Base-by-base conservation (phyloP, 495 filamentous ascomycete species). In the Hypoxylon lienhwacheense region DNA sequence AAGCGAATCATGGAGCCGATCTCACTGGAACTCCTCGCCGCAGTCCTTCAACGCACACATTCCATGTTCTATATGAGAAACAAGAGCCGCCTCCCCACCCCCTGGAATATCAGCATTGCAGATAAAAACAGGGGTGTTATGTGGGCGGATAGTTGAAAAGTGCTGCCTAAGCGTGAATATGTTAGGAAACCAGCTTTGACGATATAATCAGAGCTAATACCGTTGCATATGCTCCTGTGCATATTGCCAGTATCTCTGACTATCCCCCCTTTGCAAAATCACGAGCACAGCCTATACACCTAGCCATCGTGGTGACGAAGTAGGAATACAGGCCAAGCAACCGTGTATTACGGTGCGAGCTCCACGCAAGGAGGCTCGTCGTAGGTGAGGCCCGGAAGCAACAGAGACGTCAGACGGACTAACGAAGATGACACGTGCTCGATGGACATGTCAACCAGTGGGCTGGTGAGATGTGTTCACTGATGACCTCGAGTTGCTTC, bases 1-100 rank as follows among this genome's bases (percentile, higher is more conserved):
- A 1, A 53, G 26, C 12, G 52, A 47, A 3, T 25, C 43, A 3
- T 19, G 19, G 0, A 58, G 12, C 12, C 47, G 46, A 8, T 29
- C 8, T 7, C 14, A 5, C 17, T 34, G 1, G 17, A 51, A 58
- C 1, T 17, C 1, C 20, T 47, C 42, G 1, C 33, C 34, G 7
- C 53, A 48, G 3, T 0, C 5, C 3, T 16, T 2, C 8, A 55
- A 7, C 0, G 44, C 35, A 3, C 52, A 55, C 1, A 0, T 45
- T 1, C 17, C 32, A 32, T 45, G 50, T 11, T 22, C 5, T 3
- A 36, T 29, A 21, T 53, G 48, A 11, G 12, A 5, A 0, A 19
- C 12, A 0, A 46, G n/a, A 0, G 6, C 29, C 0, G 29, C 11
- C 7, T 32, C 11, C 7, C 25, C 4, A 10, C 32, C 24, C 3